These are phyloP conservation scores for Rutstroemia sp. DNA, from an alignment of 2,329 filamentous ascomycete species.

Conservation along the genomic window DNA sequence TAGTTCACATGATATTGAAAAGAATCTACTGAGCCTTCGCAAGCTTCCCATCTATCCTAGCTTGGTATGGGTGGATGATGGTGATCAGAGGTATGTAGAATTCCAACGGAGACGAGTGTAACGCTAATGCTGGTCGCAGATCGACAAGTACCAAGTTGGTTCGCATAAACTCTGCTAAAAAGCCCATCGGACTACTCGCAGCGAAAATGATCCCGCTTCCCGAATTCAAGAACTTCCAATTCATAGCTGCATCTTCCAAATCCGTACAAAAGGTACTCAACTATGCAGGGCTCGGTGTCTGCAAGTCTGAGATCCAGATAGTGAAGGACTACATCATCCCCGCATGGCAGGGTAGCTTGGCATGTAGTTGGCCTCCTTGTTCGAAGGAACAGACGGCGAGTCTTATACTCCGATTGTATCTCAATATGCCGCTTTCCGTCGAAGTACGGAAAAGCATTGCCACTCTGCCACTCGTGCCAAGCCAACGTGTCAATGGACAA, in stretches of 20 bases:
- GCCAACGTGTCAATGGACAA: constrained; percentile 10
- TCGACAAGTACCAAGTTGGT: constrained; percentile 11
- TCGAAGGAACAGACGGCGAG: constrained; percentile 15
- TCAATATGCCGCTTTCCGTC: neutral
- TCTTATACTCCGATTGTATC: constrained; percentile 16
- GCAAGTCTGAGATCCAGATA: constrained; percentile 2
- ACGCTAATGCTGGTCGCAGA: neutral
- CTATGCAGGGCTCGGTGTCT: constrained; percentile 10
- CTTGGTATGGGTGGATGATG: neutral
- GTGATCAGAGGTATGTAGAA: neutral
- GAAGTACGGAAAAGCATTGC: constrained; percentile 9
- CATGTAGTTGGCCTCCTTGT: constrained; percentile 3
- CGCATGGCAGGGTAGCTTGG: constrained; percentile 13
- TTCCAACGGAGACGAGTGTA: neutral
- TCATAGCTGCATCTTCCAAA: constrained; percentile 11
- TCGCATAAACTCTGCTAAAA: constrained; percentile 3
- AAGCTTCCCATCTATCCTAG: constrained; percentile 1
- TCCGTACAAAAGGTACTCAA: constrained; percentile 5
- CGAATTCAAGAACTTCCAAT: constrained; percentile 13
- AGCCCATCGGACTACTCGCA: constrained; percentile 14
- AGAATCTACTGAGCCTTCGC: neutral
- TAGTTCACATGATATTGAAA: neutral
- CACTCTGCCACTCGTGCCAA: constrained; percentile 19
- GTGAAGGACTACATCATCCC: constrained; percentile 19
- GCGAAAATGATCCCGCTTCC: constrained; percentile 11